Percentiles rank a stretch among this genome's conserved stretches.
Conservation (phyloP, 2,329 filamentous ascomycete genomes). For the Monosporascus sp. region DNA sequence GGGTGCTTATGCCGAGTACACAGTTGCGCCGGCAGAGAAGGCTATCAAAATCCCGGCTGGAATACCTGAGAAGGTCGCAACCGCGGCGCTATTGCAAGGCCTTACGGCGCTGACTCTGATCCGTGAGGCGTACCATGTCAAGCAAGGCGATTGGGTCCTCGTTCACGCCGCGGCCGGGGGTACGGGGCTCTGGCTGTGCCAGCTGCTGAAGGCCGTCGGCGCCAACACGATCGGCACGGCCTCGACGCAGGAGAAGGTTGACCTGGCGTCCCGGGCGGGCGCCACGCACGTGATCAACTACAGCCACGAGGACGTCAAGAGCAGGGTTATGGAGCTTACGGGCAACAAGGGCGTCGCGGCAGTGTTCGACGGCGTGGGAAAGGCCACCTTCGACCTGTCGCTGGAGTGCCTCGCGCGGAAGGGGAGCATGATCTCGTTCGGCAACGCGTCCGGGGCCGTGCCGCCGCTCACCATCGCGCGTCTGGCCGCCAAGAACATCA, state of each 20-base stretch:
- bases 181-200: slow-evolving; percentile 68
- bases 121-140: slow-evolving; percentile 69
- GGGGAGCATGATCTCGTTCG: slow-evolving; percentile 73
- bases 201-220: slow-evolving; percentile 67
- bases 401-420: slow-evolving; percentile 71
- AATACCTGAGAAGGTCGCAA: slow-evolving; percentile 56
- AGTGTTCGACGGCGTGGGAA: slow-evolving; percentile 83
- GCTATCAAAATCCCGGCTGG: slow-evolving; percentile 59
- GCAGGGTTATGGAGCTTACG: slow-evolving; percentile 63
- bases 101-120: slow-evolving; percentile 77
- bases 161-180: slow-evolving; percentile 85
- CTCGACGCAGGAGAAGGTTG: slow-evolving; percentile 66
- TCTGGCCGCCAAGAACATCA: slow-evolving; percentile 69
- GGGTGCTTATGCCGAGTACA: slow-evolving; percentile 53
- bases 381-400: slow-evolving; percentile 75
- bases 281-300: slow-evolving; percentile 72
- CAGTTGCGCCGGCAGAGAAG: slow-evolving; percentile 45
- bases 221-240: slow-evolving; percentile 78
- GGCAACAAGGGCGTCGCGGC: slow-evolving; percentile 66
- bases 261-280: slow-evolving; percentile 63
- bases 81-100: slow-evolving; percentile 71
- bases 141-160: slow-evolving; percentile 74
- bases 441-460: slow-evolving; percentile 74
- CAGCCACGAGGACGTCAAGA: slow-evolving; percentile 49
- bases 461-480: slow-evolving; percentile 55